Evolutionary conservation across 345 rosid genomes (phyloP), one percentile per base, ranked within the genome.

Genomic region (Pistacia integerrima): DNA sequence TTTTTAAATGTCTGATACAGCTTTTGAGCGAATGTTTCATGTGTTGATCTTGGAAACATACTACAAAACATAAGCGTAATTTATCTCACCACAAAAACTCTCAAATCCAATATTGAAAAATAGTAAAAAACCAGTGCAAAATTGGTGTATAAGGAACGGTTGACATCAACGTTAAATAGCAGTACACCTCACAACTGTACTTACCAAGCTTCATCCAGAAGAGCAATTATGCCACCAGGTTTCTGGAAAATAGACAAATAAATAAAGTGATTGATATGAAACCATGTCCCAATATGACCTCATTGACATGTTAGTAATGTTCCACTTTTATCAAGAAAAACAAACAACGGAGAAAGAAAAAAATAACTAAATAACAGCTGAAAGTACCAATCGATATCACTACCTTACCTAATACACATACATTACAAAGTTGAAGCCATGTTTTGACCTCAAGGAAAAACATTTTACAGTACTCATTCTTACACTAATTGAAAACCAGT

Each of bases 201-300:
- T 88, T 84, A 96, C 99, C 99, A 96, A 81, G 99, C 99, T 87
- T 96, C 98, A 86, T 96, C 99, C 55, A 96, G 86, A 82, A 96
- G 99, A 76, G 99, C 97, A 69, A 96, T 91, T 81, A 96, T 94
- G 74, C 99, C 99, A 85, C 99, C 99, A 4, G 99, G 99, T 89
- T 96, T 96, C 99, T 96, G 94, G 74, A 91, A 79, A 79, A 61
- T 18, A 74, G 57, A 75, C 22, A 64, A 72, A 51, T 36, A 48
- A 28, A 77, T 36, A 65, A 22, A 54, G 11, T 60, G 55, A 49
- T 17, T 28, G 68, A 51, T 60, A 51, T 4, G 61, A 64, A 48
- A 63, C 25, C 49, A 73, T 5, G 0, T 49, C 28, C 8, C 10
- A 9, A 49, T 7, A 62, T 46, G 41, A 48, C 74, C 44, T 58